Base-by-base conservation (phyloP, 805 yeast genomes). In the Barnettozyma salicaria region DNA sequence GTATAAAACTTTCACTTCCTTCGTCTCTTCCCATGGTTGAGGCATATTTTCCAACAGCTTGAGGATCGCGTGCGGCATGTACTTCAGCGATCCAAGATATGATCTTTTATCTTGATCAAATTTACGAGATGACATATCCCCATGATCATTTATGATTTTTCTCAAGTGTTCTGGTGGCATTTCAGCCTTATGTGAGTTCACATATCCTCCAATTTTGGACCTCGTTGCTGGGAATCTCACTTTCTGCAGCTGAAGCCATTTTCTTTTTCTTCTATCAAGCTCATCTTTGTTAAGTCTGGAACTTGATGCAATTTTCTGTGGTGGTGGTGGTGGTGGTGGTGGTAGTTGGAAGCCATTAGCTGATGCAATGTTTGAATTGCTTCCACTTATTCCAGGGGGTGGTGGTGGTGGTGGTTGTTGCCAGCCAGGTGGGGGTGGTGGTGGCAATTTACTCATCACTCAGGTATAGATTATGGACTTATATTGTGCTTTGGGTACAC, bases 1-100 rank as follows among this genome's bases (percentile, higher is more conserved):
- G 56, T 92, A 92, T 28, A 90, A 60, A 6, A 90, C 97, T 40
- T 74, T 77, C 17, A 92, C 97, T 30, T 84, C 94, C 43, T 84
- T 84, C 2, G 72, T 64, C 36, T 76, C 74, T 57, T 92, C 97
- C 99, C 99, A 92, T 1, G 99, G 99, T 56, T 88, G 95, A 0
- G 99, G 99, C 90, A 92, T 90, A 53, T 87, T 88, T 52, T 92
- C 98, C 27, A 92, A 55, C 27, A 92, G 69, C 58, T 92, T 92
- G 47, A 88, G 60, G 4, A 88, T 74, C 0, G 98, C 96, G 61
- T 90, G 97, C 0, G 99, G 99, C 80, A 94, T 74, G 62, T 82
- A 94, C 60, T 88, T 90, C 40, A 92, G 66, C 1, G 97, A 89
- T 2, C 96, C 96, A 19, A 94, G 61, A 51, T 85, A 88, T 1